Evolutionary conservation across 2,329 filamentous ascomycete genomes (phyloP), one percentile per base, ranked within the genome.

Genomic region (Xylaria sp.): DNA sequence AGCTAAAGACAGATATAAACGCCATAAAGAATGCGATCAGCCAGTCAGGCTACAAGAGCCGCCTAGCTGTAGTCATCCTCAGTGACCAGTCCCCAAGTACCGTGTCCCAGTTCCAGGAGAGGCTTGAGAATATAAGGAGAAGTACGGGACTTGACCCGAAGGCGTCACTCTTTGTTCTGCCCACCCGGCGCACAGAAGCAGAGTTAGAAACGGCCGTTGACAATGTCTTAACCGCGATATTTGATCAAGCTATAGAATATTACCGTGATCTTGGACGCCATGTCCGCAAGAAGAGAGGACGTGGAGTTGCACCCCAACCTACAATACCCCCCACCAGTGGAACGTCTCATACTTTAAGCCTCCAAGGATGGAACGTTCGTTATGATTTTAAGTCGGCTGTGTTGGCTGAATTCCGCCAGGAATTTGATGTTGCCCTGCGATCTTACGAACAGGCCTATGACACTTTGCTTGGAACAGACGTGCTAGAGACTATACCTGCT

Each of bases 261-360:
- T 98, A 98, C 79, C 87, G 94, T 54, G 95, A 99, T 74, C 85
- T 98, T 12, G 94, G 93, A n/a, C 94, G 97, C 68, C 95, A 97
- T 82, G 87, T 92, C 9, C 89, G 94, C 73, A 92, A 96, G 78
- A 98, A 98, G 83, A 91, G 93, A 73, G 91, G 92, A 55, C 88
- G 94, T 67, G 92, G 93, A 7, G 85, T 89, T 19, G 89, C 92
- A 14, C 94, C 94, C 11, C 90, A 92, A 56, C 93, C 94, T 2
- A 95, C 93, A 6, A 86, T 93, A 36, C 93, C 94, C 4, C 93
- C 93, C 1, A 95, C 93, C 0, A 90, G 87, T 21, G 93, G 93
- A 32, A 97, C 93, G 1, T 97, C 94, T 0, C 92, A 96, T 75
- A 93, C 92, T 0, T 81, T 98, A n/a, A 92, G 94, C 1, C 84